Percentiles rank a stretch among this genome's conserved stretches.
phyloP scores from a whole-genome alignment of 2,329 filamentous ascomycete species.

The Diaporthe amygdali region DNA sequence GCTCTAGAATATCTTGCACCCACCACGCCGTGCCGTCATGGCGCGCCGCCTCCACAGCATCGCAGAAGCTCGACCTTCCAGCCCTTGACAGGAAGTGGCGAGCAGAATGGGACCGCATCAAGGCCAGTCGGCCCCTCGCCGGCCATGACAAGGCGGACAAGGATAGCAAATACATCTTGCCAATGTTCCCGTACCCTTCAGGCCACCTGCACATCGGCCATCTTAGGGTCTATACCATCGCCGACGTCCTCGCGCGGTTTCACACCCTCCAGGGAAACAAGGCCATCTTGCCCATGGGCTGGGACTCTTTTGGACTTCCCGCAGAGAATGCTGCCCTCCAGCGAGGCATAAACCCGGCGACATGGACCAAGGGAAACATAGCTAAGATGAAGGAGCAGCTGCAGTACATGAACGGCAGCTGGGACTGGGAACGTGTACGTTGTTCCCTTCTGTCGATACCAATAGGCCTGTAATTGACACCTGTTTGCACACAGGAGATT shows the following conservation, averaged over 20 bases:
- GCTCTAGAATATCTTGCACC: conserved; percentile 3
- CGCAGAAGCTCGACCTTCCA: conserved; percentile 48
- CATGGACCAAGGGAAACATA: conserved; percentile 84
- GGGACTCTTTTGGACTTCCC: conserved; percentile 90
- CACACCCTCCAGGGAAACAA: conserved; percentile 74
- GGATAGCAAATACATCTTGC: conserved; percentile 71
- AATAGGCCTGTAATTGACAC: conserved; percentile 13
- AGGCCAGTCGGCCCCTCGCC: conserved; percentile 22
- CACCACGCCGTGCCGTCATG: conserved; percentile 1
- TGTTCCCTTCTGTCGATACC: neutral
- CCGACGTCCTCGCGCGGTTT: conserved; percentile 82
- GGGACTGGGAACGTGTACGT: conserved; percentile 83
- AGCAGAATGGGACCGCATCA: conserved; percentile 44
- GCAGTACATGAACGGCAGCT: conserved; percentile 77
- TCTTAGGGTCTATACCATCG: conserved; percentile 87
- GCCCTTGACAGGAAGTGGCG: conserved; percentile 60
- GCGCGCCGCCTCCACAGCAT: conserved; percentile 23
- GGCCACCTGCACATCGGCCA: conserved; percentile 87
- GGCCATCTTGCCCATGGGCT: conserved; percentile 89
- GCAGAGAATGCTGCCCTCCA: conserved; percentile 93
- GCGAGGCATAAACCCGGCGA: conserved; percentile 75
- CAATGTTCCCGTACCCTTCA: conserved; percentile 95
- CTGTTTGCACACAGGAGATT: conserved; percentile 65
- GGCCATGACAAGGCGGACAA: conserved; percentile 27
- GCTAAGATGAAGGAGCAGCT: conserved; percentile 84